Conservation (phyloP, 345 rosid species). For the Brassica carinata region DNA sequence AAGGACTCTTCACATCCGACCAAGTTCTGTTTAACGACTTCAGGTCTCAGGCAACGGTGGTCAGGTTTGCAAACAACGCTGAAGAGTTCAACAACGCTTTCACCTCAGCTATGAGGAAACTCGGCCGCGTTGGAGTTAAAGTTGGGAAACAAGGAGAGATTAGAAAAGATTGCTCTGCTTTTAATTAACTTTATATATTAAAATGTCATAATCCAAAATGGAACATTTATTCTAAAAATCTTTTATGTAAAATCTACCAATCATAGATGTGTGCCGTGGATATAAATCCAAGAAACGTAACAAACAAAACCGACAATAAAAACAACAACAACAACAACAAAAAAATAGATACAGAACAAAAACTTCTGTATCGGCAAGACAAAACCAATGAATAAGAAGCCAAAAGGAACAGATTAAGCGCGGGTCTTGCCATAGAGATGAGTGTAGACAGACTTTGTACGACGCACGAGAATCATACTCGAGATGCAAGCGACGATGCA, state of each 20-base stretch:
- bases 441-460: constrained; percentile 76
- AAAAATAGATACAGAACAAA: constrained; percentile 29
- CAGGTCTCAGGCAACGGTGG: constrained; percentile 56
- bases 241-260: constrained; percentile 4
- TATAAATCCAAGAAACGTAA: constrained; percentile 15
- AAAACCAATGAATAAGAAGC: constrained; percentile 34
- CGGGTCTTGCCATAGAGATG: constrained; percentile 79
- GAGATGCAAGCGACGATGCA: constrained; percentile 67
- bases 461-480: constrained; percentile 84
- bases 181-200: constrained; percentile 40
- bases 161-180: constrained; percentile 60
- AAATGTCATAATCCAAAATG: constrained; percentile 8
- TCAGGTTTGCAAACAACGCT: constrained; percentile 56
- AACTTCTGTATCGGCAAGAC: constrained; percentile 19
- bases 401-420: constrained; percentile 30
- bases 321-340: constrained; percentile 1
- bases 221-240: not conserved
- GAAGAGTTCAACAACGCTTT: constrained; percentile 66
- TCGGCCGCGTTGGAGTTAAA: constrained; percentile 72
- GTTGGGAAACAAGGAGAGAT: constrained; percentile 67
- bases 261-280: constrained; percentile 25
- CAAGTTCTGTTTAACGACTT: constrained; percentile 58
- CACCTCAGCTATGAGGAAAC: constrained; percentile 64
- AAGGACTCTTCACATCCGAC: constrained; percentile 78
- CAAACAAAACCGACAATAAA: constrained; percentile 21